Evolutionary conservation across 225 moss, liverwort and hornwort genomes (phyloP).

Genomic region (Ulota crispa): DNA sequence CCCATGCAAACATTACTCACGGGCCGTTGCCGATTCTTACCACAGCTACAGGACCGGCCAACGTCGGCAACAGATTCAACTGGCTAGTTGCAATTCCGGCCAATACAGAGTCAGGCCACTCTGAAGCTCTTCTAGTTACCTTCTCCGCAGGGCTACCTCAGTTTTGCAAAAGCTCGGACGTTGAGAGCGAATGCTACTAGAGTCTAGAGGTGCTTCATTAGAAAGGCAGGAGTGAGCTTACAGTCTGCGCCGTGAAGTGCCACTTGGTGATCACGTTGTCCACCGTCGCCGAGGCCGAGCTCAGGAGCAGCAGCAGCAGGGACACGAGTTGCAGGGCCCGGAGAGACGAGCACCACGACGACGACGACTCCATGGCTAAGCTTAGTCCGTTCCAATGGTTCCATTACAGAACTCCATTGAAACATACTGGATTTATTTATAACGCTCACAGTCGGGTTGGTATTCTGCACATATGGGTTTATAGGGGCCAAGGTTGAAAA

Average conservation of each 20-base stretch:
- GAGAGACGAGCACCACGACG: background rate
- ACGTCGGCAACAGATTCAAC: background rate
- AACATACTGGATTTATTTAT: background rate
- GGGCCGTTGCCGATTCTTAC: background rate
- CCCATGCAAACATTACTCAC: background rate
- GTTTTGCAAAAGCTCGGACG: background rate
- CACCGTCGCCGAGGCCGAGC: constrained; percentile 24
- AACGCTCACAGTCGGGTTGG: background rate
- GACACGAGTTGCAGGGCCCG: background rate
- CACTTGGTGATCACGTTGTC: constrained; percentile 80
- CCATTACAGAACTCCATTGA: background rate
- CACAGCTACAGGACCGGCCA: background rate
- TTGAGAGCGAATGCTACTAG: background rate
- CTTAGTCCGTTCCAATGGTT: background rate
- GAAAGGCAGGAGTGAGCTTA: constrained; percentile 4
- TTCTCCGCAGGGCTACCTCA: too few species aligned
- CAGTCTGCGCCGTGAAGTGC: constrained; percentile 69
- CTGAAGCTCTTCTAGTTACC: background rate
- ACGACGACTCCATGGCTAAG: constrained; percentile 22
- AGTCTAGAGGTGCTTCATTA: background rate
- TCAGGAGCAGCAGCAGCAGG: constrained; percentile 18
- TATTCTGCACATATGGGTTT: too few species aligned
- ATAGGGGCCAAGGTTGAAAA: too few species aligned
- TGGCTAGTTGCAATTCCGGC: background rate
- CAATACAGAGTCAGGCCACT: background rate